A percentile compares a stretch with the other conserved stretches of the same genome.
Evolutionary conservation across 2,329 filamentous ascomycete genomes (phyloP).

Genomic region (Bipolaris cookei): DNA sequence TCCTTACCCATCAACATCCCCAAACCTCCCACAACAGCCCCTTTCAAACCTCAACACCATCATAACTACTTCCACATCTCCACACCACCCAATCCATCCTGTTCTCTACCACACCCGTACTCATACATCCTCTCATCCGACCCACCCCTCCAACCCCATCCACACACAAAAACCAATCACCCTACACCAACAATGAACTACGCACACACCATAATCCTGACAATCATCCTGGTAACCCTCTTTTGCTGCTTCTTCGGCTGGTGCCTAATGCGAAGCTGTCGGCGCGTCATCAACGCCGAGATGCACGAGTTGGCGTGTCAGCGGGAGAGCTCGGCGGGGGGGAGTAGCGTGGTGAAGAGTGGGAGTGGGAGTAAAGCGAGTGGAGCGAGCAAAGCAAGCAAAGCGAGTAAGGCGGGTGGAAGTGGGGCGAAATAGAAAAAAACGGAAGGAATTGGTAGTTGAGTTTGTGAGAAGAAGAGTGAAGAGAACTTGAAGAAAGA

Average conservation of each 20-base stretch:
- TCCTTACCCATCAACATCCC: background rate
- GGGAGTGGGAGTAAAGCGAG: no score
- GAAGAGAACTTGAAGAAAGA: background rate
- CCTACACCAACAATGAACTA: slow-evolving; percentile 10
- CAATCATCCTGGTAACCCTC: slow-evolving; percentile 17
- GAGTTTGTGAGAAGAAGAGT: no score
- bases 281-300: slow-evolving; percentile 23
- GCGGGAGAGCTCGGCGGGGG: background rate
- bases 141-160: background rate
- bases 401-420: background rate
- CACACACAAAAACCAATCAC: background rate
- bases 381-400: slow-evolving; percentile 1
- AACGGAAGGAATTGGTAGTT: no score
- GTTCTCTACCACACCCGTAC: background rate
- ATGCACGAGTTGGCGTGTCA: slow-evolving; percentile 13
- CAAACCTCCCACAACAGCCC: background rate
- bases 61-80: background rate
- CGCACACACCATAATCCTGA: slow-evolving; percentile 22
- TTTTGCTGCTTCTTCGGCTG: slow-evolving; percentile 28
- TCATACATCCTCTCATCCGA: background rate
- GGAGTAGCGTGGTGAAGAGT: background rate
- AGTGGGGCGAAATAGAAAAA: background rate
- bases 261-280: slow-evolving; percentile 23
- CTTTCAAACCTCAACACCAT: background rate
- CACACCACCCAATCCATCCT: background rate